phyloP scores from a whole-genome alignment of 805 yeast species.

The Starmera quercuum region DNA sequence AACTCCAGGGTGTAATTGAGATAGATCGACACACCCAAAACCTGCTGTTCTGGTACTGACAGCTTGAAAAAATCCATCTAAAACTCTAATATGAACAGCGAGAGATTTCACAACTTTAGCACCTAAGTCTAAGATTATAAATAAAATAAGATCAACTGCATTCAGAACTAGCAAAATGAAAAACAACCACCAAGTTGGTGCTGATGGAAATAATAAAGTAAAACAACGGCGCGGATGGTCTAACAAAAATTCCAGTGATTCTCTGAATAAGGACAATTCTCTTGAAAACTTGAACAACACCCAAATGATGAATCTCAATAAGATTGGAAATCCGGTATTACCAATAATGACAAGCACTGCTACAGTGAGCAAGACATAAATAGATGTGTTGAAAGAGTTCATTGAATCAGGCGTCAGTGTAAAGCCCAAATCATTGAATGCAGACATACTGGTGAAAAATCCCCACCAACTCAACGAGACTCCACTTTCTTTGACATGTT shows the following conservation, averaged over 20 bases:
- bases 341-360: constrained; percentile 80
- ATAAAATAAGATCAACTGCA: constrained; percentile 70
- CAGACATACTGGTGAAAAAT: constrained; percentile 69
- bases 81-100: constrained; percentile 58
- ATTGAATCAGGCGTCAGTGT: constrained; percentile 80
- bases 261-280: constrained; percentile 55
- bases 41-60: constrained; percentile 95
- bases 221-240: constrained; percentile 98
- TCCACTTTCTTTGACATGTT: constrained; percentile 44
- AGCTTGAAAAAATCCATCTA: constrained; percentile 87
- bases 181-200: constrained; percentile 93
- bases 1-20: constrained; percentile 77
- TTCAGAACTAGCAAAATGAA: constrained; percentile 67
- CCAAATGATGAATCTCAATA: constrained; percentile 81
- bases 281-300: constrained; percentile 56
- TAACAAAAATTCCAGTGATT: constrained; percentile 75
- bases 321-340: constrained; percentile 89
- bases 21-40: constrained; percentile 62
- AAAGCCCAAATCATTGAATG: constrained; percentile 81
- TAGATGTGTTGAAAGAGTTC: constrained; percentile 53
- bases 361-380: constrained; percentile 55
- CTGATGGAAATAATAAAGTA: constrained; percentile 82
- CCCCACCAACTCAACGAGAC: constrained; percentile 90
- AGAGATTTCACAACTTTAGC: constrained; percentile 43
- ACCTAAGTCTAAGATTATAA: constrained; percentile 68